Evolutionary conservation across 2,329 filamentous ascomycete species (phyloP), one percentile per base, ranked within the genome.

Genomic region (Atkinsonella hypoxylon): DNA sequence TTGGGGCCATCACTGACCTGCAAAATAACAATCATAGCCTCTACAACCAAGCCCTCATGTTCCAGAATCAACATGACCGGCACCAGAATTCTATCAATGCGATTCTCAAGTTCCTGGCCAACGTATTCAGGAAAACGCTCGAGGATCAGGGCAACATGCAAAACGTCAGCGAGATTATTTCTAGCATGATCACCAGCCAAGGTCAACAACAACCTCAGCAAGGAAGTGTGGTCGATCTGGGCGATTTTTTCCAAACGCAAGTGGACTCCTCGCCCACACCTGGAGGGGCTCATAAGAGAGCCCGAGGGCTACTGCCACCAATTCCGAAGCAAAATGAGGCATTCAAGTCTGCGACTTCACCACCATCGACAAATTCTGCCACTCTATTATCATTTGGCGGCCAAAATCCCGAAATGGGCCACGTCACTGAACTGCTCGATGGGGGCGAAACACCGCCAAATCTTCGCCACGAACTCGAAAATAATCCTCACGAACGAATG

Each of bases 11-110:
- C 57, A 79, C 76, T 49, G 82, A 86, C 51, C 72, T 97, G 52
- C 85, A 89, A 50, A 80, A 85, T 53, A 90, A 96, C 60, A 93
- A 97, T 62, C 83, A 89, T 54, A 83, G 91, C 54, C 78, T 96
- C 31, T 94, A 90, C 61, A 85, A 87, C 51, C 89, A 96, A 66
- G 90, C 91, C 0, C 78, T 87, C 43, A 83, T 87, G 52, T 96
- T 96, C 64, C 90, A 97, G 66, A 86, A 81, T 53, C 82, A 95
- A 63, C 91, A 97, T 62, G 89, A 91, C 58, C 83, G 93, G n/a
- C 93, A 98, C 62, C 93, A 98, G 64, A 95, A 91, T 64, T 96
- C 91, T 0, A 97, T 98, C 68, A 97, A 96, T 62, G 91, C 91
- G n/a, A 97, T 98, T 55, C 77, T 98, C 41, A 95, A 90, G 47